phyloP scores from a whole-genome alignment of 2,329 filamentous ascomycete genomes.

The Ophiostoma tasmaniense region DNA sequence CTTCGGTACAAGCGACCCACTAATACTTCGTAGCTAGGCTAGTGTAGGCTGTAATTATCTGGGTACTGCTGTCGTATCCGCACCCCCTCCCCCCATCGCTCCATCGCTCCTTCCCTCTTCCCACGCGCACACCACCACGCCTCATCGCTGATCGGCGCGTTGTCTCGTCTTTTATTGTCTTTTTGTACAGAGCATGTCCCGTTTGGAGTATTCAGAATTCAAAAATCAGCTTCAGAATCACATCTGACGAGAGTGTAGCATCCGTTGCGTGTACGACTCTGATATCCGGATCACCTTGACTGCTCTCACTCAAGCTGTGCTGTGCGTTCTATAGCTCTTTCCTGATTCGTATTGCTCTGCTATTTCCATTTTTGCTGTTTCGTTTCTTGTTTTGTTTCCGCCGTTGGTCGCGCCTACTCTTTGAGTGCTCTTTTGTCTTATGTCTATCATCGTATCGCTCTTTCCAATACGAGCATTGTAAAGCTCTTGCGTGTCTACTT shows the following conservation, averaged over 20 bases:
- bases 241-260: background rate
- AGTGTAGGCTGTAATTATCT: background rate
- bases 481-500: background rate
- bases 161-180: background rate
- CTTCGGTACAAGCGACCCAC: background rate
- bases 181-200: background rate
- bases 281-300: background rate
- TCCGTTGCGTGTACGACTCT: background rate
- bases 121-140: background rate
- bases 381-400: background rate
- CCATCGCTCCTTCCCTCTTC: background rate
- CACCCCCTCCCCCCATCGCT: background rate
- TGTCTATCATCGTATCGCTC: background rate
- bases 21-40: background rate
- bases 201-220: background rate
- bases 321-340: background rate
- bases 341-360: constrained; percentile 5
- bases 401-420: background rate
- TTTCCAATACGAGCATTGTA: background rate
- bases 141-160: background rate
- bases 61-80: background rate
- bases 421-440: background rate
- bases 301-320: background rate
- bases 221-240: too few relatives aligned
- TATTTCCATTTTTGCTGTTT: constrained; percentile 5